Percentiles rank a stretch among this genome's conserved stretches.
phyloP scores from a whole-genome alignment of 768 basidiomycete species.

The Coprinellus micaceus region DNA sequence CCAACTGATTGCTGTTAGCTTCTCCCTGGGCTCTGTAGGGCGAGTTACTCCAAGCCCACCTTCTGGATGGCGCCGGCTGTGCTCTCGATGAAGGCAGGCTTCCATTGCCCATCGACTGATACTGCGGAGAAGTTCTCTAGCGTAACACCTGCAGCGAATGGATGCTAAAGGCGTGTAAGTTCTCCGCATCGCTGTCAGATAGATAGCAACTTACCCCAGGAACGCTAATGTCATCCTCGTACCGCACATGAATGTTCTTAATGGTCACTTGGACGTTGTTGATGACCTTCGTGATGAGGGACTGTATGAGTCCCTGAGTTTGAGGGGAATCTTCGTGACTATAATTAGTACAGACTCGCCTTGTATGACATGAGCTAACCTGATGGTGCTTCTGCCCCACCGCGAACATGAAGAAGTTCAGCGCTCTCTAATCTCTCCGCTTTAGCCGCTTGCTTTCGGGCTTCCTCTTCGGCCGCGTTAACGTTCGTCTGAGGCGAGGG shows the following conservation, averaged over 20 bases:
- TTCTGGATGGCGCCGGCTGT: constrained; percentile 86
- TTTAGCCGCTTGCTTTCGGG: constrained; percentile 79
- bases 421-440: constrained; percentile 85
- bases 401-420: constrained; percentile 71
- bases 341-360: constrained; percentile 1
- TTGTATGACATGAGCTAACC: constrained; percentile 31
- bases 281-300: constrained; percentile 82
- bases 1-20: constrained; percentile 49
- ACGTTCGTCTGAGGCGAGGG: constrained; percentile 66
- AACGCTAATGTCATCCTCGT: constrained; percentile 92
- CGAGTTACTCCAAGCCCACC: constrained; percentile 33
- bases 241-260: constrained; percentile 93
- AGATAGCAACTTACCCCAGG: constrained; percentile 64
- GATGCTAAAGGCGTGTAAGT: constrained; percentile 57
- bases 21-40: neutral
- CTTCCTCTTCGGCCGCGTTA: constrained; percentile 83
- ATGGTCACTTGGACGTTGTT: constrained; percentile 96
- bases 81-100: constrained; percentile 89
- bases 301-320: constrained; percentile 80
- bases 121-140: constrained; percentile 83
- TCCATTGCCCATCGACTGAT: constrained; percentile 87
- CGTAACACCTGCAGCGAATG: constrained; percentile 89
- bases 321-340: constrained; percentile 50
- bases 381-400: constrained; percentile 47
- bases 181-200: constrained; percentile 2